Percentiles rank a stretch among this genome's conserved stretches.
Evolutionary conservation across 768 basidiomycete species (phyloP).

Genomic region (Pleurotus cornucopiae): DNA sequence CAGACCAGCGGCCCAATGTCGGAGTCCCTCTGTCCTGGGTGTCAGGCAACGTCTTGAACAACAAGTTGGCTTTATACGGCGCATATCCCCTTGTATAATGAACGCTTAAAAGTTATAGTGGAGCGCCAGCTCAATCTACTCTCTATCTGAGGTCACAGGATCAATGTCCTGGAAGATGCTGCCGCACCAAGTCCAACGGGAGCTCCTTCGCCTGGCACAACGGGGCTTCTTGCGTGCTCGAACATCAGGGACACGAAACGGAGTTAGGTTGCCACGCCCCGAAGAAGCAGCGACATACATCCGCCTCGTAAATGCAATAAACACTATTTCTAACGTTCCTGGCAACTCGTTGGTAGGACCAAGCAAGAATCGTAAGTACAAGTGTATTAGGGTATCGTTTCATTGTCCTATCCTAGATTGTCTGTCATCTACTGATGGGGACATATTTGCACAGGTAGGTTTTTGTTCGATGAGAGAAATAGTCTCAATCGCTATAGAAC

Average conservation of each 20-base stretch:
- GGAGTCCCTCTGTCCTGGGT: not conserved
- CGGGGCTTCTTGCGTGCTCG: constrained; percentile 24
- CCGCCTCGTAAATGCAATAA: constrained; percentile 1
- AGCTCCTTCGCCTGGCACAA: constrained; percentile 12
- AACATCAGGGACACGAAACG: not conserved
- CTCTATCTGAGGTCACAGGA: not conserved
- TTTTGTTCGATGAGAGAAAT: not conserved
- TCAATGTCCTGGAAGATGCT: constrained; percentile 1
- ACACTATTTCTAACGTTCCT: not conserved
- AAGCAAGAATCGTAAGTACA: too few species aligned
- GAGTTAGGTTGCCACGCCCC: constrained; percentile 1
- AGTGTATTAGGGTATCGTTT: too few species aligned
- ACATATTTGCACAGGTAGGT: constrained; percentile 7
- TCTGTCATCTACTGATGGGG: too few species aligned
- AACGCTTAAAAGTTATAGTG: not conserved
- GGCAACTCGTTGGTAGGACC: not conserved
- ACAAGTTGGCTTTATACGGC: not conserved
- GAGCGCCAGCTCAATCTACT: not conserved
- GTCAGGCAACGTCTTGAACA: not conserved
- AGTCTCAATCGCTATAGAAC: constrained; percentile 27
- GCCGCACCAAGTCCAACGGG: constrained; percentile 21
- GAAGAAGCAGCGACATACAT: constrained; percentile 17
- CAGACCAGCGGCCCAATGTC: constrained; percentile 1
- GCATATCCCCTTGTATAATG: not conserved
- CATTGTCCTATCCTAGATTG: too few species aligned